These are phyloP conservation scores for Botrytis squamosa DNA, from an alignment of 2,329 filamentous ascomycete genomes.

Conservation along the genomic window DNA sequence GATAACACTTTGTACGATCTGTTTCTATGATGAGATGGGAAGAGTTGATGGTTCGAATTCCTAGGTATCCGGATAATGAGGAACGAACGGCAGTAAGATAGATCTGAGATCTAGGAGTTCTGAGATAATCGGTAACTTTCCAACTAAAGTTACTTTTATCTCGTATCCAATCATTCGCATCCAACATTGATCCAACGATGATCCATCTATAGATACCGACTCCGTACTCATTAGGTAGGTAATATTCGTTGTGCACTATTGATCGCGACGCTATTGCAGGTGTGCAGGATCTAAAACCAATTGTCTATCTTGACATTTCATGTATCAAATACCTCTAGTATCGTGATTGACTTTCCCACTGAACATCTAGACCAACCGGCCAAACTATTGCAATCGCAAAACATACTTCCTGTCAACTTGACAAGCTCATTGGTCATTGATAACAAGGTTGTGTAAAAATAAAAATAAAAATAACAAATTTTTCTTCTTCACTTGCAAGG, in stretches of 20 bases:
- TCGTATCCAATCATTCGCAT: background rate
- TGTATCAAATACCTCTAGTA: background rate
- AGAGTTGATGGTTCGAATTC: background rate
- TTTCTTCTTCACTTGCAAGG: background rate
- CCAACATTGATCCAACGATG: background rate
- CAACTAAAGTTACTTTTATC: background rate
- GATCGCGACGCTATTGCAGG: background rate
- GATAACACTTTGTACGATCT: background rate
- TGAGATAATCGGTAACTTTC: background rate
- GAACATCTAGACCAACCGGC: background rate
- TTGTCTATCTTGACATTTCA: background rate
- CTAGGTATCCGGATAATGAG: background rate
- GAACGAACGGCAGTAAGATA: background rate
- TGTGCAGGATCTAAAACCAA: background rate
- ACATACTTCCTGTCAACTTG: background rate
- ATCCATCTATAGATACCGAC: background rate
- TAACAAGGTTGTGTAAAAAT: background rate
- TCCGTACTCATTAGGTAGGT: background rate
- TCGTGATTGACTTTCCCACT: background rate
- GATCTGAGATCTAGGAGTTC: background rate
- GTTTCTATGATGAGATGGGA: background rate
- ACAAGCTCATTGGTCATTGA: background rate
- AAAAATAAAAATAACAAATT: background rate
- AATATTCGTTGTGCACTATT: background rate
- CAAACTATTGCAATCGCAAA: background rate